Conservation (phyloP, 768 basidiomycete species). For the Cystofilobasidium ferigula region DNA sequence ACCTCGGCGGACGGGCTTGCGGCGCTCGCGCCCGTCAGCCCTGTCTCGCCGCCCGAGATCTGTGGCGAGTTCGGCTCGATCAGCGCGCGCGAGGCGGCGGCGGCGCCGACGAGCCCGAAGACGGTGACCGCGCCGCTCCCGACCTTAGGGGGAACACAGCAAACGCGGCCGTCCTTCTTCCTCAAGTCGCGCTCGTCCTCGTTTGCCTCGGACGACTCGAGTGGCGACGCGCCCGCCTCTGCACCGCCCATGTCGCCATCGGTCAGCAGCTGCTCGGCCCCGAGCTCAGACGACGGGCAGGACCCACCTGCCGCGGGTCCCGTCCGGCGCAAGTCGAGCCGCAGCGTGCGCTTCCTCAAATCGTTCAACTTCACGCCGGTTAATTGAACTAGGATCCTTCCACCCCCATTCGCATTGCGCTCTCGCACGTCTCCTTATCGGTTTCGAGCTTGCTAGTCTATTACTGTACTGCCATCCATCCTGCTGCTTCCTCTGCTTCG, state of each 20-base stretch:
- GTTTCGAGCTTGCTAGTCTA: no score
- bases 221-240: not conserved
- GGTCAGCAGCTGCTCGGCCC: not conserved
- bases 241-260: not conserved
- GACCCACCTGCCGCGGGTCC: not conserved
- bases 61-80: slow-evolving; percentile 6
- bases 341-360: slow-evolving; percentile 3
- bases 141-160: not conserved
- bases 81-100: not conserved
- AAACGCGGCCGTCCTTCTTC: not conserved
- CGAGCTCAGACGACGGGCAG: not conserved
- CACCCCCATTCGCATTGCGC: no score
- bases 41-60: slow-evolving; percentile 20
- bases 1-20: not conserved
- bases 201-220: not conserved
- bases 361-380: not conserved
- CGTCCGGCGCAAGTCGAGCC: not conserved
- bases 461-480: no score
- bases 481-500: no score
- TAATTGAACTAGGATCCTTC: no score
- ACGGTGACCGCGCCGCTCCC: not conserved
- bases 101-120: no score
- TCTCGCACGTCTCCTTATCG: no score
- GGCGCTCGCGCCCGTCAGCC: not conserved
- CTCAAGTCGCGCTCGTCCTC: slow-evolving; percentile 1